Evolutionary conservation across 345 rosid species (phyloP).

Genomic region (Eucalyptus pauciflora): DNA sequence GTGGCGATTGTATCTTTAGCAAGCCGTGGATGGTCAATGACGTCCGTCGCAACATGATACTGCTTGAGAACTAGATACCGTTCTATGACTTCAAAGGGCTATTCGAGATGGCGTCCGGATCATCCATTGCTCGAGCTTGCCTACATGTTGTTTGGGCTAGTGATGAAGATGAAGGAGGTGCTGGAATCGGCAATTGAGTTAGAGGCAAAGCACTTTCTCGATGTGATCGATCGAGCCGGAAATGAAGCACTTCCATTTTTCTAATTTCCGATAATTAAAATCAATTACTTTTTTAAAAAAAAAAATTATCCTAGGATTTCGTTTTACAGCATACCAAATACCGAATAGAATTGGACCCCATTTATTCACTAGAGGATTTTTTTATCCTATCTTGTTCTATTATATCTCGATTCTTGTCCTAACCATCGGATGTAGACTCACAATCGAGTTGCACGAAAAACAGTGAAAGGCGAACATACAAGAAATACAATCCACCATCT

Average conservation of each 20-base stretch:
- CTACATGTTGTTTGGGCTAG: neutral
- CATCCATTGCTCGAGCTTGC: neutral
- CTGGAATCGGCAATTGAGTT: neutral
- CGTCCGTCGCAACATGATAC: neutral
- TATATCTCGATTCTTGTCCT: neutral
- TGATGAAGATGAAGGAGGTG: neutral
- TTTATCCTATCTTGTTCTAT: neutral
- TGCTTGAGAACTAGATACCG: neutral
- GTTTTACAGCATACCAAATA: neutral
- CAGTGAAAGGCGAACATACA: neutral
- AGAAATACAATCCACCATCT: neutral
- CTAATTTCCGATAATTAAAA: neutral
- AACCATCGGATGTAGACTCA: accelerated
- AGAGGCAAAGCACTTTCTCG: neutral
- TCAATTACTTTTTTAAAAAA: too few species aligned
- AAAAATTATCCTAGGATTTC: neutral
- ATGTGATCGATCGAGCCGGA: neutral
- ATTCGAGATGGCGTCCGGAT: neutral
- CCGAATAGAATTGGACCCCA: neutral
- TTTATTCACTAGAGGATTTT: neutral
- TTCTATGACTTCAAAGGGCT: neutral
- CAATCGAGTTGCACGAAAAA: neutral
- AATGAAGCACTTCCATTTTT: neutral
- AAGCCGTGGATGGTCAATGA: neutral
- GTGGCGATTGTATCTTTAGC: neutral